These are phyloP conservation scores for Monoraphidium neglectum DNA, from an alignment of 139 green algal genomes.

Conservation along the genomic window DNA sequence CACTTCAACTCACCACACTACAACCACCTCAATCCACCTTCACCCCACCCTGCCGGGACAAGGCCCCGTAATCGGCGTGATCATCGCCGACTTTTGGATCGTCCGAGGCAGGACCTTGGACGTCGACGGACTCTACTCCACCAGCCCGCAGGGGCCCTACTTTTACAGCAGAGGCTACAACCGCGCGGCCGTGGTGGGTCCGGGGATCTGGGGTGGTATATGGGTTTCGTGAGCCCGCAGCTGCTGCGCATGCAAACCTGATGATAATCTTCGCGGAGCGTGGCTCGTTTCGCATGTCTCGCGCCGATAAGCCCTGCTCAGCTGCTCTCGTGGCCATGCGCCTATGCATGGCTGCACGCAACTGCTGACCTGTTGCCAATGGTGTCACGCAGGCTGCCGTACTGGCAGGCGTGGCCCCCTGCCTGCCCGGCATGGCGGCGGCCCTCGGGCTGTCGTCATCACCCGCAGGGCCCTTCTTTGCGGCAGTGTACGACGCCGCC, in stretches of 20 bases:
- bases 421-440: conserved; percentile 61
- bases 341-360: no score
- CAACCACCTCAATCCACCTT: no score
- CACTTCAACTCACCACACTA: no score
- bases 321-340: no score
- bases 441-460: conserved; percentile 37
- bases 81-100: conserved; percentile 69
- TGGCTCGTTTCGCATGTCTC: no score
- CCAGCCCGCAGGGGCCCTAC: conserved; percentile 34
- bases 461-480: conserved; percentile 26
- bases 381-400: conserved; percentile 32
- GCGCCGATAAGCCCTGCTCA: no score
- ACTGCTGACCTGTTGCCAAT: no score
- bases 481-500: conserved; percentile 54
- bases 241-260: no score
- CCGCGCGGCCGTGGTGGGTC: conserved; percentile 21
- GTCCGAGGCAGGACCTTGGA: conserved; percentile 54
- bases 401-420: conserved; percentile 47
- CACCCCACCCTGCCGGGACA: no score
- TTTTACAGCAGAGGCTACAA: conserved; percentile 72
- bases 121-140: conserved; percentile 63
- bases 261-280: no score
- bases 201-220: no score
- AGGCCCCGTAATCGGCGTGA: conserved; percentile 44
- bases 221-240: no score